Evolutionary conservation across 164 flowering plant genomes (phyloP).

Genomic region (Warburgia ugandensis): DNA sequence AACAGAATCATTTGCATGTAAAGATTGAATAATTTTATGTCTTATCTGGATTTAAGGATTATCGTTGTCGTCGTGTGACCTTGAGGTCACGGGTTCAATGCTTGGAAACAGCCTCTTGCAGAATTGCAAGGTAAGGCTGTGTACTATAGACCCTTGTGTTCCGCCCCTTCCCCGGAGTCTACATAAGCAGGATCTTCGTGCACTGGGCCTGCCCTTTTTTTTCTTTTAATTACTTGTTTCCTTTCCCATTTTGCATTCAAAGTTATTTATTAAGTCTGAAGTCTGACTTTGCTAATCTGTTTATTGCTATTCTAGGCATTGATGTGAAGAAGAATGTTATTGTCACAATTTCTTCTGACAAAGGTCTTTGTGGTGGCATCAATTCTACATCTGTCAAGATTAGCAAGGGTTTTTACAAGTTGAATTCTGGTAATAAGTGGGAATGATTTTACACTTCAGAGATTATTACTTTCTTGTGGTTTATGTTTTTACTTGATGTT

Average conservation of each 20-base stretch:
- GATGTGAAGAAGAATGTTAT: constrained; percentile 84
- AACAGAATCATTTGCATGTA: neutral
- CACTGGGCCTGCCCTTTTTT: too few relatives aligned
- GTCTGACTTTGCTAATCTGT: constrained; percentile 1
- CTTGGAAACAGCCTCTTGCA: too few relatives aligned
- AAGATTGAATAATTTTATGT: neutral
- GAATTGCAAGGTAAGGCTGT: too few relatives aligned
- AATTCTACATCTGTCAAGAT: constrained; percentile 83
- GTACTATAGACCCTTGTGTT: too few relatives aligned
- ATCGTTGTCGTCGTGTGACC: too few relatives aligned
- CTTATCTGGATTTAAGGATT: neutral
- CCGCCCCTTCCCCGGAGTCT: too few relatives aligned
- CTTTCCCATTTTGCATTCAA: too few relatives aligned
- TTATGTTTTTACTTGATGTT: neutral
- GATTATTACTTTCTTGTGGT: neutral
- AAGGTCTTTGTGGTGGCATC: constrained; percentile 98
- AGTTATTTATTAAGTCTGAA: too few relatives aligned
- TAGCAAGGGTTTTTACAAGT: constrained; percentile 65
- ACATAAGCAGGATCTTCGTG: too few relatives aligned
- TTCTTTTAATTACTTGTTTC: neutral
- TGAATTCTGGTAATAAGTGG: constrained; percentile 51
- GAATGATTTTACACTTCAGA: neutral
- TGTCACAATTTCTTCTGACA: constrained; percentile 82
- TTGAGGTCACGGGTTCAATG: too few relatives aligned
- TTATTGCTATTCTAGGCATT: constrained; percentile 37